Base-by-base conservation (phyloP, 768 basidiomycete species). In the Lentinus brumalis region DNA sequence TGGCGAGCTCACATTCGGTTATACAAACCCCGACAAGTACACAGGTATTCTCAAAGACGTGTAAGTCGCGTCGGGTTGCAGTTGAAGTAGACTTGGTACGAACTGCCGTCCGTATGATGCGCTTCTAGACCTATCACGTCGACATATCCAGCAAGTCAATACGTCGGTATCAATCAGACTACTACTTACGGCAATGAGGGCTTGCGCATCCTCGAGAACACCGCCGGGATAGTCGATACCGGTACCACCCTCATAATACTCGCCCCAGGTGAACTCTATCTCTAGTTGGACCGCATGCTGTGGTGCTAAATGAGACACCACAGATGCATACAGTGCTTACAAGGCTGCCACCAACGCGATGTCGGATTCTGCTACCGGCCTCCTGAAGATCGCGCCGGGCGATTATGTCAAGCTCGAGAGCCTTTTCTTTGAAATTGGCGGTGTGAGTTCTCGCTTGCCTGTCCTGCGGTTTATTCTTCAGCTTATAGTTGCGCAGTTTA, bases 1-100 rank as follows among this genome's bases (percentile, higher is more conserved):
- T 56, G 76, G 77, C 32, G 73, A 75, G 58, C 59, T 78, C 45
- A 77, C 75, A 18, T 77, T 77, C 51, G 77, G 77, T 16, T 74
- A 72, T 29, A 69, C 60, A 29, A 71, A 77, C 57, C 50, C 68
- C 3, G 58, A 55, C 44, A 76, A 74, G 64, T 74, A 69, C 61
- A 72, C 69, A 2, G 75, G 76, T n/a, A n/a, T n/a, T n/a, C n/a
- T n/a, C n/a, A n/a, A n/a, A n/a, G n/a, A n/a, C n/a, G n/a, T 51
- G 66, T 75, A 59, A 55, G 73, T 26, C 21, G 21, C 21, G 21
- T 26, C 6, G 18, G 9, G 31, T 55, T 44, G 2, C 11, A 26
- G 14, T 31, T 3, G 9, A n/a, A 15, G 7, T 39, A n/a, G n/a
- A n/a, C 9, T 9, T 16, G 18, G 21, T 26, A 26, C 65, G 21